Evolutionary conservation across 2,329 filamentous ascomycete species (phyloP).

Genomic region (Davidsoniella neocaledoniae): DNA sequence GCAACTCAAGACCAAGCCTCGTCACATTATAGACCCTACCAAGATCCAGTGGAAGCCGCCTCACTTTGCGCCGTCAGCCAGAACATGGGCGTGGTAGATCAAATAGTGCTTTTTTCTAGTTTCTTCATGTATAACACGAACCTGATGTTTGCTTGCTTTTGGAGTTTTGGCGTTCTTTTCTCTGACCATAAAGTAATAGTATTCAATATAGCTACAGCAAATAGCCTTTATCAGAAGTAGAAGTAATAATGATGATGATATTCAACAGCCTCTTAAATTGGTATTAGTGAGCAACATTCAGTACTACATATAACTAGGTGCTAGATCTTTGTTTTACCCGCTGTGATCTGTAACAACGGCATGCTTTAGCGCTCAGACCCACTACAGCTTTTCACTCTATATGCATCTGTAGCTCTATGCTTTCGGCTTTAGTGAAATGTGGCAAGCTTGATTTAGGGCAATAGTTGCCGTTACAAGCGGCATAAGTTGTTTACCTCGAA

Average conservation of each 20-base stretch:
- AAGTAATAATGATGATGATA: not conserved
- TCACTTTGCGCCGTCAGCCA: constrained; percentile 72
- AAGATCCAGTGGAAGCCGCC: constrained; percentile 90
- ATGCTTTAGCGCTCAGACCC: too few relatives aligned
- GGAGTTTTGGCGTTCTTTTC: not conserved
- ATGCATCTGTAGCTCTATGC: too few relatives aligned
- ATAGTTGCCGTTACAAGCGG: too few relatives aligned
- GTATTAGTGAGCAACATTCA: not conserved
- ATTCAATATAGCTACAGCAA: not conserved
- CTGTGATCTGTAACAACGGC: too few relatives aligned
- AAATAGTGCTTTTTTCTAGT: not conserved
- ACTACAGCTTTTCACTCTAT: too few relatives aligned
- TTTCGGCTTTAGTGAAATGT: too few relatives aligned
- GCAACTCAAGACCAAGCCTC: constrained; percentile 64
- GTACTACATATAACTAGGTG: too few relatives aligned
- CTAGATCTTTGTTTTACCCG: not conserved
- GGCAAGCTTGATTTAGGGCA: too few relatives aligned
- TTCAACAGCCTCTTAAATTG: not conserved
- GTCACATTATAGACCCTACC: constrained; percentile 58
- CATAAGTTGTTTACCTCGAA: too few relatives aligned
- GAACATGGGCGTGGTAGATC: constrained; percentile 84
- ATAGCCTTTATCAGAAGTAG: too few relatives aligned
- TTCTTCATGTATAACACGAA: not conserved
- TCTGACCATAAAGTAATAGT: not conserved
- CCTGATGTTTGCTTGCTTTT: not conserved